Evolutionary conservation across 768 basidiomycete genomes (phyloP).

Genomic region (Amanita subjunquillea): DNA sequence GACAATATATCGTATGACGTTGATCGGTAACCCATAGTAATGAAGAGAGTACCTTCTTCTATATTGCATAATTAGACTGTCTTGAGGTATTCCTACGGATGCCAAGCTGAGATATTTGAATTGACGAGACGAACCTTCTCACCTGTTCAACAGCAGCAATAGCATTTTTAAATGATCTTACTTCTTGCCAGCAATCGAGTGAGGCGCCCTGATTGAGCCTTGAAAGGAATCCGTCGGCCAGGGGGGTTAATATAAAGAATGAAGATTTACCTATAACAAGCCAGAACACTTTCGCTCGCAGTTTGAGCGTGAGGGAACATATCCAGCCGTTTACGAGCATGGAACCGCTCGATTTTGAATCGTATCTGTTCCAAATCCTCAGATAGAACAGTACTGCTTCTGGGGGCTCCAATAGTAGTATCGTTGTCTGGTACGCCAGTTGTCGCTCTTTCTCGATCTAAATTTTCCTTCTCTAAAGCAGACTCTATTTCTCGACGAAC

Average conservation of each 20-base stretch:
- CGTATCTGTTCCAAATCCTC: slow-evolving; percentile 72
- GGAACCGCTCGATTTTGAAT: slow-evolving; percentile 62
- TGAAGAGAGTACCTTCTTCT: background rate
- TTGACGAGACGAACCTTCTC: slow-evolving; percentile 7
- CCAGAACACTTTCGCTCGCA: slow-evolving; percentile 47
- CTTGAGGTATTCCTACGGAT: slow-evolving; percentile 48
- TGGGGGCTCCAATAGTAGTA: slow-evolving; percentile 30
- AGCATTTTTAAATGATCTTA: slow-evolving; percentile 56
- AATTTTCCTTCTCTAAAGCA: slow-evolving; percentile 81
- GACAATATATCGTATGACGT: background rate
- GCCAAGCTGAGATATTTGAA: background rate
- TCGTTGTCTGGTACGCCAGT: slow-evolving; percentile 29
- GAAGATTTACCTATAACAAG: slow-evolving; percentile 62
- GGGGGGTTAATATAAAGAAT: background rate
- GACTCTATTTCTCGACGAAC: slow-evolving; percentile 66
- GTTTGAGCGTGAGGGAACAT: slow-evolving; percentile 48
- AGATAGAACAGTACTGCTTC: slow-evolving; percentile 50
- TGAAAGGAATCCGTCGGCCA: slow-evolving; percentile 13
- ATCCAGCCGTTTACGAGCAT: slow-evolving; percentile 40
- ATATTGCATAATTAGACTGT: slow-evolving; percentile 32
- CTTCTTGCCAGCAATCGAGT: slow-evolving; percentile 69
- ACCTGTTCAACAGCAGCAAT: slow-evolving; percentile 67
- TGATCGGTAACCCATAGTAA: background rate
- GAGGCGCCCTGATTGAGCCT: slow-evolving; percentile 41
- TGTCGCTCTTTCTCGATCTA: slow-evolving; percentile 61